Base-by-base conservation (phyloP, 257 asterid genomes). In the Ilex aquifolium region DNA sequence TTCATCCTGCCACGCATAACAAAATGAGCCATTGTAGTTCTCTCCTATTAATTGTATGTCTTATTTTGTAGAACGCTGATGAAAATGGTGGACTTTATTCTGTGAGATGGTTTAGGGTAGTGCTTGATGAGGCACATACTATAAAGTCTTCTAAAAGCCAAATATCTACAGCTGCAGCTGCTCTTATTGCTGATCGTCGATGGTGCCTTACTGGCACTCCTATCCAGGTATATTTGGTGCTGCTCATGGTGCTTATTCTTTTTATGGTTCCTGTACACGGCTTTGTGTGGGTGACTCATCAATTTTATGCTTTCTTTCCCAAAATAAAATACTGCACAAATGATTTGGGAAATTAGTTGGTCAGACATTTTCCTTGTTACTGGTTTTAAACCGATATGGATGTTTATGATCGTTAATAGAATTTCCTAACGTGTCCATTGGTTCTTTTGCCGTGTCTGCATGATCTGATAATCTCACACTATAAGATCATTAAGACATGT, bases 161-260 rank as follows among this genome's bases (percentile, higher is more conserved):
- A 79, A 65, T 87, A 68, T 92, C 99, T 70, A 66, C 79, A 71
- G 99, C 99, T 63, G 97, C 93, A 31, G 82, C 91, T 71, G 90
- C 91, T 55, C 88, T 92, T 68, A 75, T 74, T 76, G 97, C 99
- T 61, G 93, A 86, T 73, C 72, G 90, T 69, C 80, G 99, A 63
- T 92, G 95, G 99, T 92, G 99, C 80, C 97, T 92, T 57, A 92
- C 99, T 61, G 99, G 99, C 58, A 92, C 99, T 32, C 99, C 99
- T 65, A 89, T 92, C 69, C 99, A 92, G 96, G 98, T 91, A 65
- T 66, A 40, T 61, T 66, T 51, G 32, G 59, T 42, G 46, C 32
- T 56, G 16, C 61, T 54, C 44, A 32, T 64, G 32, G 39, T 67
- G 12, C 72, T 14, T 57, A 46, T 57, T 56, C 46, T 10, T 61